These are phyloP conservation scores for Phytophthora boehmeriae DNA, from an alignment of 352 stramenopile species.

Conservation along the genomic window DNA sequence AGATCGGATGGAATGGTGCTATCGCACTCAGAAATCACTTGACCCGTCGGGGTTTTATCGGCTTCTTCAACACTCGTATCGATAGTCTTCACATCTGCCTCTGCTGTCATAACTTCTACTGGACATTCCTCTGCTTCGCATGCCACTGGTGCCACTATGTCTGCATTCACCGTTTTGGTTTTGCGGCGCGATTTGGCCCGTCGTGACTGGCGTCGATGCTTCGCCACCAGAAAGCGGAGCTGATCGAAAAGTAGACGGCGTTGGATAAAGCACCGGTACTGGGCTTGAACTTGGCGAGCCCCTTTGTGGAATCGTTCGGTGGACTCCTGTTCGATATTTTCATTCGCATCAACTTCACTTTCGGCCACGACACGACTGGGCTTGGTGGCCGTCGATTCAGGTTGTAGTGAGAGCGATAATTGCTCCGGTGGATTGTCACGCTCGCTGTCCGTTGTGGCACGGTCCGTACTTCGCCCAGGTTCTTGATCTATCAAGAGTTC, in stretches of 20 bases:
- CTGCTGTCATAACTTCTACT: not conserved
- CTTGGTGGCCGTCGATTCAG: not conserved
- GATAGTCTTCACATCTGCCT: not conserved
- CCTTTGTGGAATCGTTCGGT: not conserved
- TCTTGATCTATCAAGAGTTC: not conserved
- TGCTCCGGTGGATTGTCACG: not conserved
- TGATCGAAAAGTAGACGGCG: slow-evolving; percentile 43
- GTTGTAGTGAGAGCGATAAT: not conserved
- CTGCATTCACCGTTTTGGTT: slow-evolving; percentile 11
- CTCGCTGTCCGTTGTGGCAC: not conserved
- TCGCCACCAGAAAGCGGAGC: slow-evolving; percentile 43
- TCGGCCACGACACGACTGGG: not conserved
- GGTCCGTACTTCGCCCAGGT: not conserved
- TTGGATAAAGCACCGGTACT: slow-evolving; percentile 43
- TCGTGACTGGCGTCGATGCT: slow-evolving; percentile 34
- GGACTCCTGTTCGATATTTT: slow-evolving; percentile 1
- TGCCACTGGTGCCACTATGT: not conserved
- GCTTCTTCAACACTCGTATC: slow-evolving; percentile 3
- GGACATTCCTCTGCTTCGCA: not conserved
- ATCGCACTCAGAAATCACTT: slow-evolving; percentile 5
- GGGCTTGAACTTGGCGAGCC: slow-evolving; percentile 37
- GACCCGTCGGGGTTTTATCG: slow-evolving; percentile 9
- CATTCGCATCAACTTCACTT: not conserved
- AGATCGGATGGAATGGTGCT: not conserved
- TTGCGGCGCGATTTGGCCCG: slow-evolving; percentile 25